These are phyloP conservation scores for Escovopsis sp. DNA, from an alignment of 2,329 filamentous ascomycete genomes.

Conservation along the genomic window DNA sequence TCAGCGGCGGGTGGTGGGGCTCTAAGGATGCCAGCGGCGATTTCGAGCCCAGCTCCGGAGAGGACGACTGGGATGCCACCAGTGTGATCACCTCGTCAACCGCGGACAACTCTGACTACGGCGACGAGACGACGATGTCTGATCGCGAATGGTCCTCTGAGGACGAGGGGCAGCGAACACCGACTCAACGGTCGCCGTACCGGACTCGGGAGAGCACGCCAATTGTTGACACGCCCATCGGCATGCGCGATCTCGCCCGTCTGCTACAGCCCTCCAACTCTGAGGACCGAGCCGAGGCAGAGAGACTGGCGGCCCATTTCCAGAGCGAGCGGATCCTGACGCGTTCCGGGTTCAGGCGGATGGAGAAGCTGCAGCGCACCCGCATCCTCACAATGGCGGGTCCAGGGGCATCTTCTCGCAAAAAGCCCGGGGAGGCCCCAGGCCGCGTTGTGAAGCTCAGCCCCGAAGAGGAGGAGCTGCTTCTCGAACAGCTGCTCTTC, in stretches of 20 bases:
- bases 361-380: conserved; percentile 53
- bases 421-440: conserved; percentile 1
- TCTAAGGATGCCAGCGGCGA: conserved; percentile 67
- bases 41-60: conserved; percentile 42
- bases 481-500: conserved; percentile 45
- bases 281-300: conserved; percentile 68
- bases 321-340: conserved; percentile 60
- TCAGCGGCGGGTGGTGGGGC: conserved; percentile 71
- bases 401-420: conserved; percentile 9
- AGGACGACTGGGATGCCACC: conserved; percentile 56
- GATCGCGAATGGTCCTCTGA: conserved; percentile 28
- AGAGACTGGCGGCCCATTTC: conserved; percentile 66
- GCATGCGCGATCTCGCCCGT: conserved; percentile 54
- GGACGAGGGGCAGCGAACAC: conserved; percentile 47
- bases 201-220: conserved; percentile 38
- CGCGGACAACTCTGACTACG: conserved; percentile 21
- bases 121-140: conserved; percentile 17
- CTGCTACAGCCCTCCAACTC: conserved; percentile 66
- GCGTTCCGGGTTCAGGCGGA: conserved; percentile 56
- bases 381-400: conserved; percentile 34
- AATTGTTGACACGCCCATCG: conserved; percentile 44
- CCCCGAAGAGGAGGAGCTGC: conserved; percentile 42
- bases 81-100: conserved; percentile 55
- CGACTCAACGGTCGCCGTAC: conserved; percentile 48
- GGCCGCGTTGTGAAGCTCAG: conserved; percentile 26